A percentile compares a stretch with the other conserved stretches of the same genome.
phyloP scores from a whole-genome alignment of 495 filamentous ascomycete species.

The Hyaloscypha hepaticicola region DNA sequence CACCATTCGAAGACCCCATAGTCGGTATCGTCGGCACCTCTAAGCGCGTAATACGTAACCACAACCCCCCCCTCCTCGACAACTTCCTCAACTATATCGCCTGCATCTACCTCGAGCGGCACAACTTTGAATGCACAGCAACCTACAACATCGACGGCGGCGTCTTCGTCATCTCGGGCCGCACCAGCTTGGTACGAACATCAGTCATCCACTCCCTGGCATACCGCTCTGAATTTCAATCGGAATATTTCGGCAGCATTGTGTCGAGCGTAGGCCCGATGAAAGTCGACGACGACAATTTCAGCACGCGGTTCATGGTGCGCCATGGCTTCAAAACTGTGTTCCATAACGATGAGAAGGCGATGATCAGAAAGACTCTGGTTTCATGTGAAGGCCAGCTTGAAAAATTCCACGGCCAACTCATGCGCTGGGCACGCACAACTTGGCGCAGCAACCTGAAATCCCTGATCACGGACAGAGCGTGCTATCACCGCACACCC shows the following conservation, averaged over 20 bases:
- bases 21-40: constrained; percentile 56
- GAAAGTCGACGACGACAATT: constrained; percentile 70
- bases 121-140: constrained; percentile 57
- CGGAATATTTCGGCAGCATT: constrained; percentile 55
- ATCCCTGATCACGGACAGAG: constrained; percentile 50
- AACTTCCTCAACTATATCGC: constrained; percentile 25
- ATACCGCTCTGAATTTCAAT: constrained; percentile 52
- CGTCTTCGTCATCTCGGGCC: constrained; percentile 55
- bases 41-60: constrained; percentile 44
- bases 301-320: constrained; percentile 63
- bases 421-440: constrained; percentile 60
- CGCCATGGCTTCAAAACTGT: constrained; percentile 55
- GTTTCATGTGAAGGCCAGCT: constrained; percentile 38
- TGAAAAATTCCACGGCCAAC: constrained; percentile 58
- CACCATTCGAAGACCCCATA: constrained; percentile 49
- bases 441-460: constrained; percentile 64
- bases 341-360: constrained; percentile 58
- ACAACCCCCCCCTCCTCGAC: constrained; percentile 34
- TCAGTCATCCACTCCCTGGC: constrained; percentile 44
- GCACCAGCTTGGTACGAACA: constrained; percentile 49
- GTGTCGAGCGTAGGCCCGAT: constrained; percentile 41
- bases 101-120: constrained; percentile 50
- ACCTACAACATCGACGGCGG: constrained; percentile 56
- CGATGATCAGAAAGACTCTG: constrained; percentile 59
- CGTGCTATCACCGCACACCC: constrained; percentile 45